These are phyloP conservation scores for Volvariella volvacea DNA, from an alignment of 1,284 basidiomycete genomes.

Conservation along the genomic window DNA sequence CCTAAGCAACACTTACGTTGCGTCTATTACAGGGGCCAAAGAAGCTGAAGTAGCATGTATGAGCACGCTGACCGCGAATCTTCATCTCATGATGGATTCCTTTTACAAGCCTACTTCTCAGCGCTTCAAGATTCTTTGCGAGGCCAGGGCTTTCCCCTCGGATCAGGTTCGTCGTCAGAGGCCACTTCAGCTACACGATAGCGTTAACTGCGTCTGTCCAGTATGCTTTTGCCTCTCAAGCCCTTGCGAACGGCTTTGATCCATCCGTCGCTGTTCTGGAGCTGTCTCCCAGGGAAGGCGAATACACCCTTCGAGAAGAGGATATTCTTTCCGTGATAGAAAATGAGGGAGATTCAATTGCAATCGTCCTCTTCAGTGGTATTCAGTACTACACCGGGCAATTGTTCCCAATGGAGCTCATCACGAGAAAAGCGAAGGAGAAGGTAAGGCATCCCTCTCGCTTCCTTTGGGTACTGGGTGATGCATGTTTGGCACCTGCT, in stretches of 20 bases:
- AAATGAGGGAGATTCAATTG: conserved; percentile 69
- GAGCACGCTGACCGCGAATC: conserved; percentile 89
- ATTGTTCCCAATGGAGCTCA: conserved; percentile 79
- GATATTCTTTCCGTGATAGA: conserved; percentile 82
- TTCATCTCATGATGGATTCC: conserved; percentile 90
- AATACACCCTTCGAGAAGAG: conserved; percentile 82
- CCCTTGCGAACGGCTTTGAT: conserved; percentile 72
- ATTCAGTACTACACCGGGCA: conserved; percentile 99
- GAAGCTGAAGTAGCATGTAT: conserved; percentile 90
- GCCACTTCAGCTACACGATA: conserved; percentile 11
- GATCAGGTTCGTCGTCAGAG: conserved; percentile 64
- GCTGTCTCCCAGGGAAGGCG: conserved; percentile 74
- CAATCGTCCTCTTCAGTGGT: conserved; percentile 85
- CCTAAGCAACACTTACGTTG: conserved; percentile 11
- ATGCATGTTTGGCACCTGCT: too few relatives aligned
- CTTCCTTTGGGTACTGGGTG: too few relatives aligned
- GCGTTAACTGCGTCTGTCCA: conserved; percentile 23
- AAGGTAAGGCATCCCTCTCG: conserved; percentile 41
- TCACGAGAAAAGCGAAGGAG: conserved; percentile 81
- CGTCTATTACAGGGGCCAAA: conserved; percentile 59
- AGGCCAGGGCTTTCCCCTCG: conserved; percentile 91
- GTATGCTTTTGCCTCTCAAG: conserved; percentile 95
- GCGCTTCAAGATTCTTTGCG: conserved; percentile 93
- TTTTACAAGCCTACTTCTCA: conserved; percentile 87
- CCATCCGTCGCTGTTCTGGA: conserved; percentile 73